Evolutionary conservation across 1,284 basidiomycete genomes (phyloP).

Genomic region (Tilletiopsis washingtonensis): DNA sequence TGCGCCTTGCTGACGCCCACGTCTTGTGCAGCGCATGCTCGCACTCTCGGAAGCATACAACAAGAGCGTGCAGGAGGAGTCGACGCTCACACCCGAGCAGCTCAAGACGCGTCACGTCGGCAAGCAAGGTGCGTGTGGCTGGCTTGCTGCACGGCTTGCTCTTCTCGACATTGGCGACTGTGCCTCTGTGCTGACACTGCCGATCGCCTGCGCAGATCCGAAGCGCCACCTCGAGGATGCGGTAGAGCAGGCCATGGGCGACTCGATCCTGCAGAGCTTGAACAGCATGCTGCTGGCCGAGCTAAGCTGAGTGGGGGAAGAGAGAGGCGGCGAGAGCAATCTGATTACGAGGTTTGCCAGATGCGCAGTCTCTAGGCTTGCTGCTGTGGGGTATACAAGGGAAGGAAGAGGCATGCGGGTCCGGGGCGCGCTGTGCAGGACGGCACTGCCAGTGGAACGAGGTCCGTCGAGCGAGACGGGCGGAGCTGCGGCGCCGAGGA

Average conservation of each 20-base stretch:
- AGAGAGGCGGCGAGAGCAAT: too few relatives aligned
- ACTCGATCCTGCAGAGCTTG: constrained; percentile 45
- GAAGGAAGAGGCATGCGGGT: too few relatives aligned
- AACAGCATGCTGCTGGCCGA: constrained; percentile 39
- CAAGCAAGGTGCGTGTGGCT: constrained; percentile 22
- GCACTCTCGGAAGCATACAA: constrained; percentile 44
- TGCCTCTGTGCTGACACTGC: constrained; percentile 2
- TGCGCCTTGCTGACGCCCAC: too few relatives aligned
- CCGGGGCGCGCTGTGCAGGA: too few relatives aligned
- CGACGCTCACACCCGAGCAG: constrained; percentile 37
- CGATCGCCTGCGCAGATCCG: constrained; percentile 25
- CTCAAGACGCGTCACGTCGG: constrained; percentile 46
- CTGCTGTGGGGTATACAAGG: too few relatives aligned
- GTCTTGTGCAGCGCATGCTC: constrained; percentile 42
- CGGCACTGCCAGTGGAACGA: too few relatives aligned
- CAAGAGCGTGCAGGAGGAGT: constrained; percentile 46
- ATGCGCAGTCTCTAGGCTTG: too few relatives aligned
- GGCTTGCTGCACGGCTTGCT: background rate
- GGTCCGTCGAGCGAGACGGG: too few relatives aligned
- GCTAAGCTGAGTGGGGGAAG: too few relatives aligned
- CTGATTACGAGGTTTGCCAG: too few relatives aligned
- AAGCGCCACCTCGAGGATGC: constrained; percentile 46
- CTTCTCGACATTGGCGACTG: constrained; percentile 7
- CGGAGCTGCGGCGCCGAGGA: too few relatives aligned
- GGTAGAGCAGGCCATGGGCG: constrained; percentile 44